Base-by-base conservation (phyloP, 2,329 filamentous ascomycete species). In the Pseudogymnoascus sp. region DNA sequence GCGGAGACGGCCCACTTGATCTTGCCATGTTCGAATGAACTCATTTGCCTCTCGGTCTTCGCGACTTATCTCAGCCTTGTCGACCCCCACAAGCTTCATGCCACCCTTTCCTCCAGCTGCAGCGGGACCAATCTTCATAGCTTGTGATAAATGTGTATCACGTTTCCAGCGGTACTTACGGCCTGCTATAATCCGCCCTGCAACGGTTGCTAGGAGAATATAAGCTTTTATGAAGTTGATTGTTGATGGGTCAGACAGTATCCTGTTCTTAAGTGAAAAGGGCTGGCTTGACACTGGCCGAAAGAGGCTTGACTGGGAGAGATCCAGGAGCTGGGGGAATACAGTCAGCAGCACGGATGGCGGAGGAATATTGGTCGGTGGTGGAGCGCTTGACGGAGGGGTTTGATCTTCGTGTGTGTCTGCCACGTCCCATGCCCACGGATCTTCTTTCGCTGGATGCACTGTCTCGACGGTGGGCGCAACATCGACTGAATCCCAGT, bases 21-120 rank as follows among this genome's bases (percentile, higher is more conserved):
- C 82, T 69, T 84, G 86, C 91, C 91, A 97, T 12, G 82, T 79
- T 12, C 82, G 79, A 1, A 91, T 79, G 3, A 91, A 85, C 70
- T 96, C 92, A 6, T 87, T 83, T 0, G 86, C 88, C 74, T 96
- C 91, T 66, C 91, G 83, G 65, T 96, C 89, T 75, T 97, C 93
- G 62, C 90, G 88, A 22, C 83, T 80, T n/a, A 83, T 80, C 72
- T 97, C 91, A 3, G 85, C 82, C 74, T 89, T 93, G 74, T 96
- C 92, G 39, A 97, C 78, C 11, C 90, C 88, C 0, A 88, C 84
- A 18, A 97, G 82, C 74, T 97, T 97, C 93, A 97, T 97, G 3
- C 93, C 87, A 1, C 92, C 86, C 68, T 89, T 90, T 60, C 85
- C 83, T 2, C 86, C 87, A 2, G 86, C 82, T 14, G 85, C 84